Base-by-base conservation (phyloP, 768 basidiomycete species). In the Lactarius sp. region DNA sequence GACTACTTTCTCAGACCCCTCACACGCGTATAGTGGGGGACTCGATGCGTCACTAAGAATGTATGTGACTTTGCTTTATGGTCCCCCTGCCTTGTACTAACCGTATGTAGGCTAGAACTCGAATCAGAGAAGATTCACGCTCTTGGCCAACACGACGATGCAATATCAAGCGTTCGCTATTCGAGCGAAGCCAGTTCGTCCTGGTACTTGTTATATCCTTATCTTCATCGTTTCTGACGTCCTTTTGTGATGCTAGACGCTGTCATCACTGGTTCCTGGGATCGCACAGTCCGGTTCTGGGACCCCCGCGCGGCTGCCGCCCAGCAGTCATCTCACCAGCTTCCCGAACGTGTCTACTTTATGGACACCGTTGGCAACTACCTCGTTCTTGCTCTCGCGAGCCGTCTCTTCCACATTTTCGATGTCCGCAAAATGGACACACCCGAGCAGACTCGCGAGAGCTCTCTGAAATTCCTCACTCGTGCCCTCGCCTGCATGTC, bases 401-500 rank as follows among this genome's bases (percentile, higher is more conserved):
- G 90, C 62, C 82, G 95, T 13, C 76, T 92, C 4, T 92, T 98
- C 70, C 84, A 91, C 70, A 93, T 98, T 13, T 98, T 90, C 69
- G 92, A 95, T 69, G 78, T 93, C 16, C 80, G 92, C 33, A 87
- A 86, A 65, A 88, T 98, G 84, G 78, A 80, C 60, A 76, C 80
- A 57, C 88, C 91, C 0, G 80, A 83, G 57, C 91, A 94, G 71
- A 81, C 85, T 73, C 76, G 97, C 66, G 97, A 98, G 76, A 94
- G 92, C 72, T 94, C 92, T 68, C 75, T 99, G 64, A 97, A 97
- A 75, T 98, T 90, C 73, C 90, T 97, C 90, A 98, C 95, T 46
- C 78, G 94, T 62, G 88, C 87, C 52, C 74, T 99, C 58, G 92
- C 90, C 14, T 93, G 92, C 71, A 98, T 98, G 95, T 80, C 83